Conservation (phyloP, 2,329 filamentous ascomycete species). For the Fusarium brachygibbosum region DNA sequence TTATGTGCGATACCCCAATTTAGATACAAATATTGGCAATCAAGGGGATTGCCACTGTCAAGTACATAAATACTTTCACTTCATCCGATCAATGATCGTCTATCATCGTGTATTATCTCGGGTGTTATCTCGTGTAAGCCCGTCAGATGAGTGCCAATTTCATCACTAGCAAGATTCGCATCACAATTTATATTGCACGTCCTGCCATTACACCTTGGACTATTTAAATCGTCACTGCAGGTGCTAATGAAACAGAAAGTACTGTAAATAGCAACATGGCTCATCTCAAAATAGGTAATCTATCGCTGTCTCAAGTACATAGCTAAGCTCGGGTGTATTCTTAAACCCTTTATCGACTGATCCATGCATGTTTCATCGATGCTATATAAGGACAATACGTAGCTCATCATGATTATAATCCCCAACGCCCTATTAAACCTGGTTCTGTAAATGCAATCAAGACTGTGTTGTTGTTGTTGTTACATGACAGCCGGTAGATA, state of each 20-base stretch:
- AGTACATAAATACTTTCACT: conserved; percentile 12
- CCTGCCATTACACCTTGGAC: background rate
- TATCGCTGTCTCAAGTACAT: background rate
- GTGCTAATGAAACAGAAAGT: background rate
- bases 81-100: background rate
- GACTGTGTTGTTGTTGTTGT: background rate
- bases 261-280: background rate
- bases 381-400: background rate
- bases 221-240: background rate
- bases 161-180: background rate
- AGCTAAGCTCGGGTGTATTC: background rate
- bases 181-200: background rate
- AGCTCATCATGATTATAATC: background rate
- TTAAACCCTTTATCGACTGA: background rate
- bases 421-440: conserved; percentile 11
- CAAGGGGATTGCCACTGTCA: conserved; percentile 11
- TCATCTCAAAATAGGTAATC: background rate
- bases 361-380: conserved; percentile 1
- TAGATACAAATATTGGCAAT: conserved; percentile 19
- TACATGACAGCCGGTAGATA: background rate
- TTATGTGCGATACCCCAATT: conserved; percentile 39
- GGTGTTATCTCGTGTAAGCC: background rate
- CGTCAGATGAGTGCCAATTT: background rate
- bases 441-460: conserved; percentile 1
- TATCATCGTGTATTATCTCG: background rate